Percentiles rank a stretch among this genome's conserved stretches.
Conservation (phyloP, 345 rosid species). For the Boechera retrofracta region DNA sequence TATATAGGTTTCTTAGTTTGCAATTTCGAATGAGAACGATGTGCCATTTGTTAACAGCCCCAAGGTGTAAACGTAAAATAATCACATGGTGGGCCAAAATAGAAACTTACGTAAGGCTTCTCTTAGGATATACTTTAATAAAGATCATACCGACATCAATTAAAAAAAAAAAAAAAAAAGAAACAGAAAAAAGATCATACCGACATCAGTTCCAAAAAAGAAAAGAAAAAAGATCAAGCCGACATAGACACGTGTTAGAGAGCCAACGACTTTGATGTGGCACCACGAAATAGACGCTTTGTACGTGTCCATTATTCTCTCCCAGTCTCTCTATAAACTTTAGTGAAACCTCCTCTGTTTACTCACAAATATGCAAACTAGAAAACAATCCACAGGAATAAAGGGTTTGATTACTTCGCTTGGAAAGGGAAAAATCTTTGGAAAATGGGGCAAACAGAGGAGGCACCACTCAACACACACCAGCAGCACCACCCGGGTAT, state of each 20-base stretch:
- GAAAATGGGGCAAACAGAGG: slow-evolving; percentile 44
- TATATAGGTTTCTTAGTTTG: background rate
- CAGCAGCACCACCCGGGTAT: slow-evolving; percentile 40
- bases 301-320: slow-evolving; percentile 41
- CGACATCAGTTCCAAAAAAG: slow-evolving; percentile 21
- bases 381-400: slow-evolving; percentile 9
- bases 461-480: slow-evolving; percentile 20
- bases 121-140: background rate
- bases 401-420: background rate
- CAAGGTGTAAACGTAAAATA: background rate
- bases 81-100: background rate
- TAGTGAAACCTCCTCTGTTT: background rate
- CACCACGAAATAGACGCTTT: background rate
- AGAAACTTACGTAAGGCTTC: background rate
- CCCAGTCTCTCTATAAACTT: slow-evolving; percentile 28
- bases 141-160: background rate
- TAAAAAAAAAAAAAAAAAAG: background rate
- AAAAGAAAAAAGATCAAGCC: slow-evolving; percentile 10
- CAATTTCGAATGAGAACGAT: background rate
- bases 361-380: slow-evolving; percentile 19
- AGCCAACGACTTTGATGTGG: slow-evolving; percentile 38
- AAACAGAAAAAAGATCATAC: slow-evolving; percentile 22
- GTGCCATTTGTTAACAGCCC: background rate
- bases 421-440: slow-evolving; percentile 13
- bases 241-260: slow-evolving; percentile 42